A percentile compares a stretch with the other conserved stretches of the same genome.
Conservation (phyloP, 2,329 filamentous ascomycete genomes). For the Keithomyces neogunnii region DNA sequence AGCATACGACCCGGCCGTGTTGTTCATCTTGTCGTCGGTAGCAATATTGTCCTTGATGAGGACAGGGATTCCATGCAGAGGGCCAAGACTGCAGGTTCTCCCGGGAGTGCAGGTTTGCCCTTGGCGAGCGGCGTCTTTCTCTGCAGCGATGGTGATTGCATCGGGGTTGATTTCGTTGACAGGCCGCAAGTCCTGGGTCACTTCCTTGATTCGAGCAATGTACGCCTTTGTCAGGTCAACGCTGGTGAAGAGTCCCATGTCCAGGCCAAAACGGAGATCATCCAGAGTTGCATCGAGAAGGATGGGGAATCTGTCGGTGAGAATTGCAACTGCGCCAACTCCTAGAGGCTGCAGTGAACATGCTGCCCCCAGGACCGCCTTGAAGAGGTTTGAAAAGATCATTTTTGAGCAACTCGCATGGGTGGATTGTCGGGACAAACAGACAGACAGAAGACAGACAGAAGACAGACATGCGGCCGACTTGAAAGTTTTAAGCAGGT, state of each 20-base stretch:
- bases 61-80: conserved; percentile 56
- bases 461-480: too few relatives aligned
- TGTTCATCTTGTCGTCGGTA: conserved; percentile 54
- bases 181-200: conserved; percentile 16
- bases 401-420: background rate
- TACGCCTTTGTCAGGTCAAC: conserved; percentile 26
- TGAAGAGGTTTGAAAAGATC: background rate
- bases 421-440: too few relatives aligned
- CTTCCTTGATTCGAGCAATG: conserved; percentile 17
- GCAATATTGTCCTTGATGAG: conserved; percentile 62
- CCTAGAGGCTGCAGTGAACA: conserved; percentile 1
- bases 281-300: conserved; percentile 14
- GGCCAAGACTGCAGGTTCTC: conserved; percentile 19
- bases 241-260: conserved; percentile 22
- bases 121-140: conserved; percentile 20
- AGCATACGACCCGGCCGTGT: conserved; percentile 54
- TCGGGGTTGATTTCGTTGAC: conserved; percentile 30
- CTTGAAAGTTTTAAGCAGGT: too few relatives aligned
- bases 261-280: conserved; percentile 12
- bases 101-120: conserved; percentile 2
- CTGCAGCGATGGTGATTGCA: conserved; percentile 27
- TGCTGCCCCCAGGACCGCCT: background rate
- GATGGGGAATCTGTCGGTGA: conserved; percentile 4
- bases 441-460: too few relatives aligned
- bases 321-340: background rate